Evolutionary conservation across 1,284 basidiomycete genomes (phyloP).

Genomic region (Coniferiporia sulphurascens): DNA sequence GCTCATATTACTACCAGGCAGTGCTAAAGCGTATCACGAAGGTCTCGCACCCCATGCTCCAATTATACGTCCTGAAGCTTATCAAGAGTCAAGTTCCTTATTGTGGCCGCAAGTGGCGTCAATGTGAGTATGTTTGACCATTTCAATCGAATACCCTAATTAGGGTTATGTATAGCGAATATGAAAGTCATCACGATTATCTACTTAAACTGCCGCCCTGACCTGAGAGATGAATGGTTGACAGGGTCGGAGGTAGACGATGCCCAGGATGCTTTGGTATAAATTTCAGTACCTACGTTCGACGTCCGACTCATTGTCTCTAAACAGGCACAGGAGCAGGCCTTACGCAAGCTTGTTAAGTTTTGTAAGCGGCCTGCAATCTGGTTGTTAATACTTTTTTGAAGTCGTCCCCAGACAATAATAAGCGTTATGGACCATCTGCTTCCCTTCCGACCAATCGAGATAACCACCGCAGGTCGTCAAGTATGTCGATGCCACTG

Average conservation of each 20-base stretch:
- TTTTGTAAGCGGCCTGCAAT: slow-evolving; percentile 65
- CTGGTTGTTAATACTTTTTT: background rate
- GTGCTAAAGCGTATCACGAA: slow-evolving; percentile 93
- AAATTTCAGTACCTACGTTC: background rate
- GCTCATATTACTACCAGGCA: slow-evolving; percentile 47
- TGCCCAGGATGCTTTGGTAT: slow-evolving; percentile 61
- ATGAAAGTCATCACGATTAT: slow-evolving; percentile 99
- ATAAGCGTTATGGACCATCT: slow-evolving; percentile 70
- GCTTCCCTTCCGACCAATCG: slow-evolving; percentile 49
- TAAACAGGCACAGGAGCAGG: slow-evolving; percentile 87
- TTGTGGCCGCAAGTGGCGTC: slow-evolving; percentile 97
- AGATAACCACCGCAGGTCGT: slow-evolving; percentile 60
- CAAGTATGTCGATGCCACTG: slow-evolving; percentile 74
- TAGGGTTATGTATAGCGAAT: slow-evolving; percentile 58
- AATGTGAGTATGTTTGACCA: slow-evolving; percentile 54
- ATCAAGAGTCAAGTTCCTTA: slow-evolving; percentile 99
- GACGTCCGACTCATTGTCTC: too few relatives aligned
- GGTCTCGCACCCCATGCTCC: slow-evolving; percentile 91
- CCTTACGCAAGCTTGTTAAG: slow-evolving; percentile 90
- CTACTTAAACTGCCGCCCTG: slow-evolving; percentile 95
- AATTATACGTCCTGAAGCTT: slow-evolving; percentile 94
- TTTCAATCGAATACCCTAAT: slow-evolving; percentile 13
- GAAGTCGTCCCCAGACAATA: slow-evolving; percentile 55
- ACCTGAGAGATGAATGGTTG: slow-evolving; percentile 97
- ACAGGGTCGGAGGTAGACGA: slow-evolving; percentile 92